Conservation (phyloP, 768 basidiomycete species). For the Trametes gibbosa region DNA sequence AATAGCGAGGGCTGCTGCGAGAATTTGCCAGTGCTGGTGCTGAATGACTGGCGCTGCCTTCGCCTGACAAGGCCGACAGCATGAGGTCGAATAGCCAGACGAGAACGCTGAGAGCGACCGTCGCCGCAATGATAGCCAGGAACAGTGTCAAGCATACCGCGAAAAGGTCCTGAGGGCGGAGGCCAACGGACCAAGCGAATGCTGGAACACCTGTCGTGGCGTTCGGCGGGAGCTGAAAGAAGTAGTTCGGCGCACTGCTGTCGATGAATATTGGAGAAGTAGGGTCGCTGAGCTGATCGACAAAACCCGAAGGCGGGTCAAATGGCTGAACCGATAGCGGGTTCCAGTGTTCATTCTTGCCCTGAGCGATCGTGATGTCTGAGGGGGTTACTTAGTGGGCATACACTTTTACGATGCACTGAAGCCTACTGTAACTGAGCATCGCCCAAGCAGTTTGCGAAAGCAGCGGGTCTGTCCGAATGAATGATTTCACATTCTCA, state of each 20-base stretch:
- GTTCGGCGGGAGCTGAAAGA: conserved; percentile 68
- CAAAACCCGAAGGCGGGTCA: conserved; percentile 67
- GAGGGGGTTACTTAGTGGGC: conserved; percentile 16
- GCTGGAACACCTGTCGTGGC: conserved; percentile 70
- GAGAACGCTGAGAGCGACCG: conserved; percentile 64
- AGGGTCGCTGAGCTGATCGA: conserved; percentile 67
- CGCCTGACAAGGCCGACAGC: conserved; percentile 36
- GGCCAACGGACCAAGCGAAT: conserved; percentile 81
- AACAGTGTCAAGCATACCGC: conserved; percentile 81
- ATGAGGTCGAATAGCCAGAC: conserved; percentile 72
- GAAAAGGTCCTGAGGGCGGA: conserved; percentile 81
- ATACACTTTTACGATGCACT: background rate
- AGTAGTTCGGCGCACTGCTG: conserved; percentile 58
- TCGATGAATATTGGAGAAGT: conserved; percentile 79
- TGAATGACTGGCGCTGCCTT: conserved; percentile 27
- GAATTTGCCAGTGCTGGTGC: conserved; percentile 29
- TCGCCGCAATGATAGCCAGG: conserved; percentile 70
- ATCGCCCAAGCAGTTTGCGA: conserved; percentile 89
- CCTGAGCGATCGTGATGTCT: conserved; percentile 75
- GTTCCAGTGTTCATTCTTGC: conserved; percentile 58
- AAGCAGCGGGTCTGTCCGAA: conserved; percentile 74
- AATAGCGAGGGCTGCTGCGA: conserved; percentile 43
- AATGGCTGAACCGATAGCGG: conserved; percentile 57
- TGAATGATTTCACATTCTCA: background rate
- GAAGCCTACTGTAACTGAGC: conserved; percentile 61